phyloP scores from a whole-genome alignment of 352 stramenopile genomes.

The Blastocystis sp. region DNA sequence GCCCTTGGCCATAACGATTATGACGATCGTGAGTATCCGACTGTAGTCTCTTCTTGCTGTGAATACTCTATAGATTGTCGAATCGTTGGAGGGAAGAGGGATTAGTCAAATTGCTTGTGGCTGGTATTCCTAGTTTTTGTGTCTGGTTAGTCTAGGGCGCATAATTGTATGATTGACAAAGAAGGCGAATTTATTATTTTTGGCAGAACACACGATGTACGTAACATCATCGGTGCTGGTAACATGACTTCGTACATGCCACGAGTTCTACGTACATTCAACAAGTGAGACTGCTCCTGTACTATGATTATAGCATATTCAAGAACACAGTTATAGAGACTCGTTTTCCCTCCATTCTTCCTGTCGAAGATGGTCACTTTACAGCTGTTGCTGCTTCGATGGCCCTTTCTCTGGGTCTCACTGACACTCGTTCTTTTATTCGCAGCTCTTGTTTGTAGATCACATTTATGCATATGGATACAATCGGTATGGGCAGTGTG shows the following conservation, averaged over 20 bases:
- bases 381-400: slow-evolving; percentile 32
- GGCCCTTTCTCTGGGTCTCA: slow-evolving; percentile 29
- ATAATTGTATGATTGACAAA: slow-evolving; percentile 33
- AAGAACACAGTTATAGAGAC: slow-evolving; percentile 62
- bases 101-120: slow-evolving; percentile 36
- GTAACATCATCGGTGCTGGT: slow-evolving; percentile 57
- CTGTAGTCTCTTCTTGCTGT: neutral
- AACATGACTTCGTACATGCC: slow-evolving; percentile 60
- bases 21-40: slow-evolving; percentile 32
- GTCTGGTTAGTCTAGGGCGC: neutral
- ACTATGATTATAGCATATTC: neutral
- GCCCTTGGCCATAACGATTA: slow-evolving; percentile 56
- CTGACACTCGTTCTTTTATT: neutral
- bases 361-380: slow-evolving; percentile 27
- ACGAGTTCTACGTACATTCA: slow-evolving; percentile 11
- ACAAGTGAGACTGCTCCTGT: slow-evolving; percentile 2
- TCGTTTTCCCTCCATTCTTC: slow-evolving; percentile 41
- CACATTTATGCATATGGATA: slow-evolving; percentile 59
- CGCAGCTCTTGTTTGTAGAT: neutral
- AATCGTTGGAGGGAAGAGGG: slow-evolving; percentile 28
- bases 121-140: neutral
- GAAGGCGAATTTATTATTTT: slow-evolving; percentile 56
- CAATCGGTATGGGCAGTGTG: slow-evolving; percentile 57
- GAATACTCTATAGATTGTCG: neutral
- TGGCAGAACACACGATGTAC: slow-evolving; percentile 58